Evolutionary conservation across 1,139 yeast species (phyloP), one percentile per base, ranked within the genome.

Genomic region (Ashbya aceris): DNA sequence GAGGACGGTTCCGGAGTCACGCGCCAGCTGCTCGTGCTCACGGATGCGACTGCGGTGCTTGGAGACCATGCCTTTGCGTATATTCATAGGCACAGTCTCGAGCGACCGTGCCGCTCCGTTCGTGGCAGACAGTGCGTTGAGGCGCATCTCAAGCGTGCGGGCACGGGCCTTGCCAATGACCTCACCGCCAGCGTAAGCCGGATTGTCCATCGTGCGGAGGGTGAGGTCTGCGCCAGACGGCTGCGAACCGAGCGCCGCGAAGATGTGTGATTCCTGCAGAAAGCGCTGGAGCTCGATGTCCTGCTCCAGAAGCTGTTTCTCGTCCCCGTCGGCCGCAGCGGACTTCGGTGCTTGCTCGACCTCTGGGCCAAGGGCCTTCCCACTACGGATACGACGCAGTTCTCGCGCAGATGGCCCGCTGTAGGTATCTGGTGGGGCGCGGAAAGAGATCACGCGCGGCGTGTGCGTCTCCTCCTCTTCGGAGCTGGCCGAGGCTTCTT

Each of bases 41-140:
- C 66, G 58, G 30, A 79, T 74, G 47, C 76, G 74, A 17, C 66
- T 61, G 34, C 71, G 63, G 41, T 80, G 73, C 40, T 79, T 73
- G 39, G 69, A 65, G 32, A 83, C 68, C 81, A 89, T 82, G 2
- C 95, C 95, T 56, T 83, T 83, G 45, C 96, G 73, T 70, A 86
- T 78, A 17, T 74, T 62, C 89, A 91, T 87, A 10, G 98, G 95
- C 76, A 85, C 83, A 40, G 77, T 83, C 52, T 84, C 94, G 29
- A 81, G 64, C 33, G 46, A 60, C 45, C 38, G 49, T 1, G 64
- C 60, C 13, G 64, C 55, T 0, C 79, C 74, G 55, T 79, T 79
- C 0, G 57, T 50, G 1, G 74, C 70, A 0, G 89, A 71, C 7
- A 80, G 56, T 23, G 69, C 65, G 28, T 78, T 67, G 43, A 89